Base-by-base conservation (phyloP, 2,329 filamentous ascomycete species). In the Microcyclospora tardicrescens region DNA sequence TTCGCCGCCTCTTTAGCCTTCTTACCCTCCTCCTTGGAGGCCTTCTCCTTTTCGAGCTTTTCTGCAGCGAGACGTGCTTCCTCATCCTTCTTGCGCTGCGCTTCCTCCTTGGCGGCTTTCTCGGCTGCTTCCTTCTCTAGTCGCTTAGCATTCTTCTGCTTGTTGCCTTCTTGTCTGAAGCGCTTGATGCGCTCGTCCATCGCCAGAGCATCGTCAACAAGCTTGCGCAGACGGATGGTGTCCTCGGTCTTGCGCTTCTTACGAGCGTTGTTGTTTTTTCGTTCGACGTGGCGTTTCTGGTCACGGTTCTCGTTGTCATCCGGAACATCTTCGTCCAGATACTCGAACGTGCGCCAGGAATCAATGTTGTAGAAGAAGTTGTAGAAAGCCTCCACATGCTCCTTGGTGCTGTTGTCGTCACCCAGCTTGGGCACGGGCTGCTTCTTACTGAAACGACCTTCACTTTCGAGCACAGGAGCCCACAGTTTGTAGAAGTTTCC, bases 321-420 rank as follows among this genome's bases (percentile, higher is more conserved):
- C 31, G 91, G 91, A 24, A 98, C 89, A 60, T 98, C 91, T 71
- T 98, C 91, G 59, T 98, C 91, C 43, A 93, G 82, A 66, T 98
- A 98, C 68, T 98, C 91, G 57, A 98, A 98, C 2, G 83, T 79
- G 45, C 91, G 75, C 91, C 91, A 98, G 63, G 82, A 91, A 73
- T 98, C 91, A 56, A 98, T 93, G 73, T 89, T 93, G 73, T 96
- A 98, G 81, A 84, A 98, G 72, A 96, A 98, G 74, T 98, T 94
- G 76, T 98, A 98, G 65, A 98, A 98, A 38, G 72, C 70, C 59
- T 96, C 87, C 34, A 98, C 91, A 8, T 94, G 80, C 58, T 93
- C 84, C 65, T 87, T 84, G 54, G 76, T 76, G 57, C 83, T 80
- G 50, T 93, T 81, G 48, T 84, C 84, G 57, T 84, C 75, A 46